A percentile compares a stretch with the other conserved stretches of the same genome.
Evolutionary conservation across 129 eudicot genomes (phyloP).

Genomic region (Glebionis coronaria): DNA sequence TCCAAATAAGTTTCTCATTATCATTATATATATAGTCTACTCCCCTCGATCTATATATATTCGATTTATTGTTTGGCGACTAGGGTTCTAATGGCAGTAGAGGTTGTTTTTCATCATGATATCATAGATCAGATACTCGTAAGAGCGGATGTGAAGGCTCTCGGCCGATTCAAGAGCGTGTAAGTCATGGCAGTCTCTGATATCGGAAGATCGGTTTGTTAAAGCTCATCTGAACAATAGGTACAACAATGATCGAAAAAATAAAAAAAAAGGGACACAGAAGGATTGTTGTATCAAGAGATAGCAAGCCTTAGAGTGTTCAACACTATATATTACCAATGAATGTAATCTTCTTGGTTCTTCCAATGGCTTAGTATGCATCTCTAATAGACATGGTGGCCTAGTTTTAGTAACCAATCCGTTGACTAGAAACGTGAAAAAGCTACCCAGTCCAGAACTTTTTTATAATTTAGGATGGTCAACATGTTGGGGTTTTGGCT

Average conservation of each 20-base stretch:
- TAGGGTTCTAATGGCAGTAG: not conserved
- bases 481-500: slow-evolving; percentile 6
- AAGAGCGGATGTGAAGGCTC: not conserved
- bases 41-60: too few species aligned
- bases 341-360: not conserved
- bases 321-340: too few species aligned
- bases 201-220: not conserved
- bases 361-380: slow-evolving; percentile 2
- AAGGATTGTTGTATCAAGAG: not conserved
- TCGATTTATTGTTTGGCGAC: too few species aligned
- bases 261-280: not conserved
- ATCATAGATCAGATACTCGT: not conserved
- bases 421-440: not conserved
- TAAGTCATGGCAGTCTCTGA: not conserved
- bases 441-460: not conserved
- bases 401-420: slow-evolving; percentile 5
- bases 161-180: not conserved
- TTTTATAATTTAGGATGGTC: too few species aligned
- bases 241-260: too few species aligned
- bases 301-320: not conserved
- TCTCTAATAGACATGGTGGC: not conserved
- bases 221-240: not conserved
- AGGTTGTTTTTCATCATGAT: not conserved
- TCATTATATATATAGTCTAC: too few species aligned
- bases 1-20: too few species aligned